A percentile compares a stretch with the other conserved stretches of the same genome.
Evolutionary conservation across 352 stramenopile genomes (phyloP).

Genomic region (Albugo laibachii): DNA sequence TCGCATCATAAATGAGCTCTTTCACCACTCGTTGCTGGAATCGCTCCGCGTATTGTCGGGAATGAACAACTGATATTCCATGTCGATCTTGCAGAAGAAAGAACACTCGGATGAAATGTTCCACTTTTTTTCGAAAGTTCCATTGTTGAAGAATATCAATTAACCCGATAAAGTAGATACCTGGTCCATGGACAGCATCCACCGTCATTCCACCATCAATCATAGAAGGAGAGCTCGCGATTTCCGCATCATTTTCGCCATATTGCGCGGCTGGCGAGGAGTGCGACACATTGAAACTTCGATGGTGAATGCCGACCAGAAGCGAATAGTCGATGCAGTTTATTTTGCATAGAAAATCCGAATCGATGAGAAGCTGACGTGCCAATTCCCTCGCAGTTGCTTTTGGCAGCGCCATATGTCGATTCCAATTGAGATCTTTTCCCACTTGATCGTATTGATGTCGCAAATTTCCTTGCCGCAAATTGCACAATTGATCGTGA

Average conservation of each 20-base stretch:
- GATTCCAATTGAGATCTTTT: conserved; percentile 79
- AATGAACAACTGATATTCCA: conserved; percentile 72
- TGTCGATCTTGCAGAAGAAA: conserved; percentile 54
- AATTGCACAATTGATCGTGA: conserved; percentile 47
- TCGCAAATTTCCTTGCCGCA: conserved; percentile 37
- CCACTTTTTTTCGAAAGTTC: conserved; percentile 84
- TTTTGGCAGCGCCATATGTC: conserved; percentile 39
- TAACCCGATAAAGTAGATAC: conserved; percentile 84
- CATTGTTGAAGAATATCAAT: conserved; percentile 95
- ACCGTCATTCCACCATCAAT: conserved; percentile 12
- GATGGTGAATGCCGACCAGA: conserved; percentile 74
- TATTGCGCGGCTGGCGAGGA: neutral
- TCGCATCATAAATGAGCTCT: conserved; percentile 55
- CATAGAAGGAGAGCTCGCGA: conserved; percentile 10
- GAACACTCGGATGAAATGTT: conserved; percentile 72
- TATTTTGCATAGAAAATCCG: conserved; percentile 84
- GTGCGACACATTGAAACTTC: neutral
- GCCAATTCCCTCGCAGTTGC: conserved; percentile 56
- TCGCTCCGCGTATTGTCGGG: conserved; percentile 55
- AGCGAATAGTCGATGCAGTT: conserved; percentile 96
- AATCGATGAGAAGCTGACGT: conserved; percentile 80
- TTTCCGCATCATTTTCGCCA: conserved; percentile 7
- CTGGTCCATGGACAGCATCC: neutral
- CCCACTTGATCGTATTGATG: conserved; percentile 63
- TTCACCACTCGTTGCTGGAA: conserved; percentile 75